These are phyloP conservation scores for Neobulgaria alba DNA, from an alignment of 2,329 filamentous ascomycete genomes.

Conservation along the genomic window DNA sequence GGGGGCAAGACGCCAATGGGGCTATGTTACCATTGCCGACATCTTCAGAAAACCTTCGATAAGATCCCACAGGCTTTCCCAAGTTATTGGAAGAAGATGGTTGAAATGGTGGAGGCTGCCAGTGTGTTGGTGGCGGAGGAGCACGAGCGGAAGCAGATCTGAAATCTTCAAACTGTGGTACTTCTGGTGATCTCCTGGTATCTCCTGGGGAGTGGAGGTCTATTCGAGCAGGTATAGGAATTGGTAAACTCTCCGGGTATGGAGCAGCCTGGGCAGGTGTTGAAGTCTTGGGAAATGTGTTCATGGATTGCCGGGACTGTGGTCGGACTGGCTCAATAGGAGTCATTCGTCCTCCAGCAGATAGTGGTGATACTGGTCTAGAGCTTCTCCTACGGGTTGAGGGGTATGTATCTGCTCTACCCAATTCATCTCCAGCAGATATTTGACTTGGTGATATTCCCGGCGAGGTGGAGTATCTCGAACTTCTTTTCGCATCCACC, in stretches of 20 bases:
- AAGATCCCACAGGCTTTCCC: constrained; percentile 38
- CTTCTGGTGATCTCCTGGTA: constrained; percentile 9
- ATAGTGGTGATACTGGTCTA: constrained; percentile 22
- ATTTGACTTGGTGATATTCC: constrained; percentile 22
- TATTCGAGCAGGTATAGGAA: constrained; percentile 19
- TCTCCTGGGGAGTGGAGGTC: constrained; percentile 17
- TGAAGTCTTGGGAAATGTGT: neutral
- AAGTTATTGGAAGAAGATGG: constrained; percentile 21
- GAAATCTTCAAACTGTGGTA: constrained; percentile 14
- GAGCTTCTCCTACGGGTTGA: constrained; percentile 11
- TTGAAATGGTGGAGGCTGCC: constrained; percentile 38
- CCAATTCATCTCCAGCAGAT: constrained; percentile 17
- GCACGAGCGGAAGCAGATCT: constrained; percentile 8
- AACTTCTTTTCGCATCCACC: constrained; percentile 12
- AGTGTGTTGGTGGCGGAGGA: constrained; percentile 31
- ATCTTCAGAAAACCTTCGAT: constrained; percentile 47
- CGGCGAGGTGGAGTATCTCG: constrained; percentile 22
- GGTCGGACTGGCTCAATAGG: constrained; percentile 16
- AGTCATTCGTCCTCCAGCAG: constrained; percentile 18
- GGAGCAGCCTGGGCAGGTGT: constrained; percentile 6
- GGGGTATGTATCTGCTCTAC: constrained; percentile 23
- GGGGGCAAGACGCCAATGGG: constrained; percentile 59
- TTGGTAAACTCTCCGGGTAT: constrained; percentile 14
- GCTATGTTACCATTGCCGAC: constrained; percentile 35
- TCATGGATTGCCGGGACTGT: constrained; percentile 16